Conservation (phyloP, 1,139 yeast species). For the Scheffersomyces titani region DNA sequence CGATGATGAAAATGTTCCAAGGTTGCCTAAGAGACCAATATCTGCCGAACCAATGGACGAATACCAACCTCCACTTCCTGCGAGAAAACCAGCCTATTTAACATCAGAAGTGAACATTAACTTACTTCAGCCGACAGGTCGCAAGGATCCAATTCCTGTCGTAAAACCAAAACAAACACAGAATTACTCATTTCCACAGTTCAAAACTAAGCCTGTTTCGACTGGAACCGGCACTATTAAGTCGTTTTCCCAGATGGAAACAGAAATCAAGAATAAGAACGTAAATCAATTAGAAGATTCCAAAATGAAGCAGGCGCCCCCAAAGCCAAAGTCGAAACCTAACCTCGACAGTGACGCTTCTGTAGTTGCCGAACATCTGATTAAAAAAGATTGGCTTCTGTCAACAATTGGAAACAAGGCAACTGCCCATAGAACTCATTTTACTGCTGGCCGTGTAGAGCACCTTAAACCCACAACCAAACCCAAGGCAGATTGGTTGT, state of each 20-base stretch:
- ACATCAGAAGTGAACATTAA: constrained; percentile 14
- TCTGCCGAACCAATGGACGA: constrained; percentile 5
- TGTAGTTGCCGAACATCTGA: background rate
- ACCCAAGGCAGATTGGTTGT: constrained; percentile 16
- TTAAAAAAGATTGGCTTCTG: constrained; percentile 19
- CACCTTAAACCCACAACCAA: constrained; percentile 4
- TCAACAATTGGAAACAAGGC: constrained; percentile 14
- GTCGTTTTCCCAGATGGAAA: constrained; percentile 26
- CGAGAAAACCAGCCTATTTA: background rate
- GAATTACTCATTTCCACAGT: background rate
- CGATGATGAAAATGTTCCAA: constrained; percentile 13
- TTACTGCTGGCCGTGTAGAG: background rate
- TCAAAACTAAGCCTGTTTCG: background rate
- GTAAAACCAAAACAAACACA: background rate
- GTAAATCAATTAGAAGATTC: constrained; percentile 1
- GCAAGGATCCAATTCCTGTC: background rate
- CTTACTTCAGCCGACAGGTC: constrained; percentile 22
- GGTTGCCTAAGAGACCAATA: constrained; percentile 17
- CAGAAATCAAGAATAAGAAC: constrained; percentile 12
- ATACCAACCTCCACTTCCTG: constrained; percentile 13
- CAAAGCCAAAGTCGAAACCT: constrained; percentile 5
- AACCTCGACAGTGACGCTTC: background rate
- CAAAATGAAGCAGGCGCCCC: constrained; percentile 1
- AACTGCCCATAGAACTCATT: constrained; percentile 10
- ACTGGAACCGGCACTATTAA: background rate